Conservation (phyloP, 2,329 filamentous ascomycete species). For the Capronia epimyces region DNA sequence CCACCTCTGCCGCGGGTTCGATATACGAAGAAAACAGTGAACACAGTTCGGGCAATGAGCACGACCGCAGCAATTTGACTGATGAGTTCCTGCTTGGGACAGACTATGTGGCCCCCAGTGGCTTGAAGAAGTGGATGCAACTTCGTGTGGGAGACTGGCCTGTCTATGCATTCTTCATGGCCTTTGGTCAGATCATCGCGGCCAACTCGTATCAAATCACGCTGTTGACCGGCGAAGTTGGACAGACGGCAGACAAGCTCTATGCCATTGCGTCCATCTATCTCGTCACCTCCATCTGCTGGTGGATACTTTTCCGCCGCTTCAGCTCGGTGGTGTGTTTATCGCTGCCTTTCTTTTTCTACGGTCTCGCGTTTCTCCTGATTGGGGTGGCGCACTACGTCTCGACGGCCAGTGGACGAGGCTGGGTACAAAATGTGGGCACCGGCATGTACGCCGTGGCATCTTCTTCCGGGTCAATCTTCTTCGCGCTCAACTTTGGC, state of each 20-base stretch:
- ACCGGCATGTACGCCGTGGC: conserved; percentile 58
- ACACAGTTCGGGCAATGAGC: conserved; percentile 13
- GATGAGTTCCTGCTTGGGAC: conserved; percentile 54
- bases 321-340: conserved; percentile 54
- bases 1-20: conserved; percentile 34
- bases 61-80: conserved; percentile 32
- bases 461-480: conserved; percentile 58
- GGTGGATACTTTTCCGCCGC: conserved; percentile 59
- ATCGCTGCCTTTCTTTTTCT: conserved; percentile 58
- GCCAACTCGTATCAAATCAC: conserved; percentile 65
- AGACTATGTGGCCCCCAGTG: conserved; percentile 53
- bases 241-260: conserved; percentile 54
- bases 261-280: conserved; percentile 59
- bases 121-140: conserved; percentile 52
- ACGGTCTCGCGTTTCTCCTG: conserved; percentile 58
- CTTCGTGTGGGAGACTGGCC: conserved; percentile 60
- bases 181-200: conserved; percentile 58
- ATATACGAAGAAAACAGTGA: conserved; percentile 38
- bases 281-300: conserved; percentile 52
- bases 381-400: conserved; percentile 59
- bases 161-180: conserved; percentile 57
- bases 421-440: conserved; percentile 57
- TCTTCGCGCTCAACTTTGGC: conserved; percentile 63
- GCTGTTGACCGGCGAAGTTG: conserved; percentile 59
- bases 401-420: conserved; percentile 32